Base-by-base conservation (phyloP, 176 grass and related monocot genomes). In the Coix lacrymajobi region DNA sequence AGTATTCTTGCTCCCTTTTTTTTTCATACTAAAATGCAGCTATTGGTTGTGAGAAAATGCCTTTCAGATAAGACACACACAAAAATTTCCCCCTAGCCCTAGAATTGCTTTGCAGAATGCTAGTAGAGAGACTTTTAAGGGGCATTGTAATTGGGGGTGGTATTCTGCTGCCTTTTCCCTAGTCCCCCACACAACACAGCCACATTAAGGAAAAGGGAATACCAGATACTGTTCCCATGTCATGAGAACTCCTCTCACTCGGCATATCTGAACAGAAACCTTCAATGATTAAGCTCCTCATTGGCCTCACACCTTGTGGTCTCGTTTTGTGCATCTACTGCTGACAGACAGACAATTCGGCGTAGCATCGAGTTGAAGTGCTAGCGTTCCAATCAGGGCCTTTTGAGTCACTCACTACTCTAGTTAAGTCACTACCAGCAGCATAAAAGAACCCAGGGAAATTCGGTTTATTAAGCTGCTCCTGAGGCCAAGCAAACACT, bases 331-430 rank as follows among this genome's bases (percentile, higher is more conserved):
- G 25, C 29, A 51, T 86, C 72, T 65, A 57, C 28, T 77, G 24
- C 34, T 64, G 17, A 75, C 70, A 43, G 30, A 30, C 60, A 62
- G 25, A 29, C 40, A 31, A 72, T 61, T 57, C 72, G 77, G 73
- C 46, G 12, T 73, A 61, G 79, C 73, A 78, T 78, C 45, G 7
- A 46, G 29, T 76, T 40, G 69, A 82, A 72, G 78, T 71, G 79
- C 43, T 39, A 30, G 79, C 66, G 70, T 73, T 86, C 78, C 83
- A 81, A 85, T 58, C 25, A 62, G 52, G 71, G 41, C 61, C 87
- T 89, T 89, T 81, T 77, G 78, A 89, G 87, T 81, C 87, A 89
- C 78, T 81, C 87, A 89, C 78, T 43, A 85, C 71, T 65, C 54
- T 77, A 81, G 51, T 26, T 40, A 52, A 89, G 83, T 77, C 87